Conservation (phyloP, 208 protist genomes). For the Acanthamoeba comandoni region DNA sequence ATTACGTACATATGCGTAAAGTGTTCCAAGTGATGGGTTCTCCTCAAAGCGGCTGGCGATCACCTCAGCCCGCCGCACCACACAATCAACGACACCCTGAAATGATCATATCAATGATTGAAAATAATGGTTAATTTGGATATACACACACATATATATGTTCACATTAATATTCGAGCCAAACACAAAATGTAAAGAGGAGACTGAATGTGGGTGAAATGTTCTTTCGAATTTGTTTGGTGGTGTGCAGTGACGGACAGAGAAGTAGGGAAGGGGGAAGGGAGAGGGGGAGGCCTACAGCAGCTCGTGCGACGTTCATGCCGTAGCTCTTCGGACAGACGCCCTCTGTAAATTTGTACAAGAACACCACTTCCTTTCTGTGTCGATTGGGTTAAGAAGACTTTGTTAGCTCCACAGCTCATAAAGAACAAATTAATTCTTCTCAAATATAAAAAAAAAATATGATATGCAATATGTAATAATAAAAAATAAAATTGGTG, state of each 20-base stretch:
- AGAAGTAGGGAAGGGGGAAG: not conserved
- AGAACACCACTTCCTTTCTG: slow-evolving; percentile 84
- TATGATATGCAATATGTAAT: not conserved
- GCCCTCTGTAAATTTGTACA: slow-evolving; percentile 85
- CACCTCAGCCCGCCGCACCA: slow-evolving; percentile 42
- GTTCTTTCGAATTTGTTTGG: no score
- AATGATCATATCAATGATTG: not conserved
- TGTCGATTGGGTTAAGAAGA: no score
- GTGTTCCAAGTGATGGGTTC: slow-evolving; percentile 36
- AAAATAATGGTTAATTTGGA: not conserved
- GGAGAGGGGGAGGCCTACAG: not conserved
- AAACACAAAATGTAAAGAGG: no score
- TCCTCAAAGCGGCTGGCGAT: slow-evolving; percentile 69
- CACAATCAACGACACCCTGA: slow-evolving; percentile 26
- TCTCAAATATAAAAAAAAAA: slow-evolving; percentile 11
- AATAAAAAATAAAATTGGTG: no score
- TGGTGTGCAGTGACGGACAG: no score
- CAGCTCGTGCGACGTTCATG: slow-evolving; percentile 85
- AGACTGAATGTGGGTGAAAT: no score
- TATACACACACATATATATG: not conserved
- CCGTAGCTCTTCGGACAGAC: slow-evolving; percentile 87
- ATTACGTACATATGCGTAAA: slow-evolving; percentile 31
- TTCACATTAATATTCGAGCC: not conserved
- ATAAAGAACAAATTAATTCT: not conserved
- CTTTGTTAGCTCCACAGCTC: not conserved